phyloP scores from a whole-genome alignment of 163 green algal species.

The Scenedesmus sp. region DNA sequence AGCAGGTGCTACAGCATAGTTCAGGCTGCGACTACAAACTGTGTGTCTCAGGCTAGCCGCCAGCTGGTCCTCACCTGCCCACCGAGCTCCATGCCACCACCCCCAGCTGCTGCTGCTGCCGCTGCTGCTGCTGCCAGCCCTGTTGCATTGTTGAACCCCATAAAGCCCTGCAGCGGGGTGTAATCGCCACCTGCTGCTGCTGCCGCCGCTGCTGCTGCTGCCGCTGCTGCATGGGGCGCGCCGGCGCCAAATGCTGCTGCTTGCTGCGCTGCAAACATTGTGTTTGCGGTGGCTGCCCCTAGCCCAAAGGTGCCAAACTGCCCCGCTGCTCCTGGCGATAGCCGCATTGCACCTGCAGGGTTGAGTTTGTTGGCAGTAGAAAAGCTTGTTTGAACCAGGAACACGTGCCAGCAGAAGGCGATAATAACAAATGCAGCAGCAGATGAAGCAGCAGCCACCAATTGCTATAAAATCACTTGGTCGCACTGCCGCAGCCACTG shows the following conservation, averaged over 20 bases:
- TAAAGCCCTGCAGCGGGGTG: slow-evolving; percentile 19
- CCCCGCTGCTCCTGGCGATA: slow-evolving; percentile 21
- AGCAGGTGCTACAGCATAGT: too few relatives aligned
- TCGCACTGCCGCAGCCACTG: too few relatives aligned
- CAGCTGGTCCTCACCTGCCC: neutral
- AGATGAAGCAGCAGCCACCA: neutral
- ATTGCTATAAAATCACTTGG: neutral
- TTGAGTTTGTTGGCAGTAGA: neutral
- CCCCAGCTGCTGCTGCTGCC: slow-evolving; percentile 37
- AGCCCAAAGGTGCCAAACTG: slow-evolving; percentile 38
- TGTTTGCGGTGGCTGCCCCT: neutral
- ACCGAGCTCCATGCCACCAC: slow-evolving; percentile 24
- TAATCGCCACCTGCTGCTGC: slow-evolving; percentile 25
- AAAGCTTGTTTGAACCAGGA: neutral
- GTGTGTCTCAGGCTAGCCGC: too few relatives aligned
- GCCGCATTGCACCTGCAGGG: slow-evolving; percentile 26
- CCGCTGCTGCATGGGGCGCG: neutral
- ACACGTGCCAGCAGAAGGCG: neutral
- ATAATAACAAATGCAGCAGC: neutral
- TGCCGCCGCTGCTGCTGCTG: neutral
- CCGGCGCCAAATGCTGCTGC: slow-evolving; percentile 10
- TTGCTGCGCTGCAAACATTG: slow-evolving; percentile 29
- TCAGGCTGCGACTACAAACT: too few relatives aligned
- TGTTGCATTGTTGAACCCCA: slow-evolving; percentile 27
- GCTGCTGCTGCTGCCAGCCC: slow-evolving; percentile 41